Evolutionary conservation across 306 rosid species (phyloP), one percentile per base, ranked within the genome.

Genomic region (Rosa rugosa): DNA sequence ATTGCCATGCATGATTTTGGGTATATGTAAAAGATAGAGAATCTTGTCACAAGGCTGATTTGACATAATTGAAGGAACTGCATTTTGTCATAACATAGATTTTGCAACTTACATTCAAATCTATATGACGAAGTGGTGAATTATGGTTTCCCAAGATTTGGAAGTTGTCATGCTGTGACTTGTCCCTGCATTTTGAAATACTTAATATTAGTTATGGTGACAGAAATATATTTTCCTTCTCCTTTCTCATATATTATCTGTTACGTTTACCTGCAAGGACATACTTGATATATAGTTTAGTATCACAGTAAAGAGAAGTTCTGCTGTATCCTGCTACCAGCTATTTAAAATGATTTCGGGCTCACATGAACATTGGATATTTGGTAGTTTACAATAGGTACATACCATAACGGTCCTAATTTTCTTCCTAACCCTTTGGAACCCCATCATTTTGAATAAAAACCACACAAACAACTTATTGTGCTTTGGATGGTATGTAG

Each of bases 111-210:
- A 93, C 99, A 80, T 83, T 83, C 80, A 96, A 84, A 88, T 96
- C 97, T 75, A 90, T 77, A 75, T 72, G 83, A 75, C 89, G 47
- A 63, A 93, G 77, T 10, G 96, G 94, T 34, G 98, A 96, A 80
- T 88, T 90, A 81, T 84, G 97, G 88, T 80, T 81, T 79, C 89
- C 93, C 78, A 96, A 89, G 62, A 90, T 76, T 80, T 91, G 97
- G 68, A 71, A 82, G 82, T 82, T 85, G 80, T 95, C 99, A 78
- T 80, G 86, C 72, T 89, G 92, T 85, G 89, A 82, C 85, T 83
- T 85, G 73, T 91, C 91, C 89, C 99, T 95, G 97, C 78, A 88
- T 87, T 79, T 85, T 53, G 69, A 49, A 73, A 54, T 56, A 83
- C 42, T 80, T 63, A 71, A 75, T 50, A 77, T 80, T 76, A 84